Base-by-base conservation (phyloP, 2,329 filamentous ascomycete species). In the Hawksworthiomyces lignivorus region DNA sequence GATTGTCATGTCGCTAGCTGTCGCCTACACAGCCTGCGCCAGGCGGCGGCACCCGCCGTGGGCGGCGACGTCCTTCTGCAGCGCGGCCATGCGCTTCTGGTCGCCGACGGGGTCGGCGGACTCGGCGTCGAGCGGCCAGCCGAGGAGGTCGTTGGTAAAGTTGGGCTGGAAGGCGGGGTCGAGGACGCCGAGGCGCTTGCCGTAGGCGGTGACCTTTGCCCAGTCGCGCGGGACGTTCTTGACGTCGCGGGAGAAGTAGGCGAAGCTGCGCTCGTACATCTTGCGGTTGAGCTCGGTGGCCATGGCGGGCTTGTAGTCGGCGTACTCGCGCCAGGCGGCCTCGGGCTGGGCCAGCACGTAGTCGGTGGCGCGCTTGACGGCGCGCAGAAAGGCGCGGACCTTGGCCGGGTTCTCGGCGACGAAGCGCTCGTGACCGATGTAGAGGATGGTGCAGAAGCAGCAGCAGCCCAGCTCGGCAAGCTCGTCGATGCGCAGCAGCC, bases 361-460 rank as follows among this genome's bases (percentile, higher is more conserved):
- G 59, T 87, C 82, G 1, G 83, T 88, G 3, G 83, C 83, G 30
- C 70, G 72, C 69, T 88, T 88, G 56, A 84, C 77, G 21, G 84
- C 84, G 34, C 72, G 73, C 65, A 87, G 69, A 63, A 88, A 88
- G 32, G 75, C 73, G 44, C 63, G 62, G 4, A 84, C 77, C 57
- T 81, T 79, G 2, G 77, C 79, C 0, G 77, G 77, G 62, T 86
- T 76, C 46, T 74, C 65, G n/a, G 66, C 58, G 33, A 87, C 61
- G 63, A 88, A 88, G 8, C 56, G 56, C 54, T 87, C 82, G 62
- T 88, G 87, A 53, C 79, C 83, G 49, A 88, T 88, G 69, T 88
- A 87, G 30, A 88, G 69, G 59, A 88, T 84, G 21, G 78, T 79
- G 63, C 84, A 88, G 75, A 88, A 88, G 70, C 84, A 88, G 74